Evolutionary conservation across 2,329 filamentous ascomycete species (phyloP).

Genomic region (Scopulariopsis brevicaulis): DNA sequence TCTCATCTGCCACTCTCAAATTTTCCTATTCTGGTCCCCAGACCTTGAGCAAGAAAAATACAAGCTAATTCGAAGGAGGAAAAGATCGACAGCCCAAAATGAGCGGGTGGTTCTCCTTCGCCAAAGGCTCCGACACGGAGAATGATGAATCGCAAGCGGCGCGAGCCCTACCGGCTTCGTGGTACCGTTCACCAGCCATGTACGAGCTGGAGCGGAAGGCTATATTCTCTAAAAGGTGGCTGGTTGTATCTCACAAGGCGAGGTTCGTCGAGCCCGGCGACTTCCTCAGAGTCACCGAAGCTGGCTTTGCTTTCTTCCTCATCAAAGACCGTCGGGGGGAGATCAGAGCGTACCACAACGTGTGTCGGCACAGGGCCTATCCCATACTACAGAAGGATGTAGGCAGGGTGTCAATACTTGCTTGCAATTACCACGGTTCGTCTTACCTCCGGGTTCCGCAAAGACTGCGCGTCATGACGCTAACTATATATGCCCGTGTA

Average conservation of each 20-base stretch:
- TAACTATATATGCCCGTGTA: background rate
- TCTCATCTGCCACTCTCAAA: background rate
- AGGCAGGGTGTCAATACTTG: conserved; percentile 8
- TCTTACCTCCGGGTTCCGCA: background rate
- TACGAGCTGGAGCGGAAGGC: conserved; percentile 26
- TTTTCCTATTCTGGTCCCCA: background rate
- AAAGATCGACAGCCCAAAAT: background rate
- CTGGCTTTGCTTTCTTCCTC: conserved; percentile 12
- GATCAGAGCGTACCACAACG: conserved; percentile 12
- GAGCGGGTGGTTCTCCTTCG: conserved; percentile 6
- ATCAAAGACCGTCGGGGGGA: conserved; percentile 10
- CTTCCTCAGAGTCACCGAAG: conserved; percentile 10
- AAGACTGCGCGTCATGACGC: background rate
- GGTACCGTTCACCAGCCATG: conserved; percentile 17
- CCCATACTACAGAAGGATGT: conserved; percentile 9
- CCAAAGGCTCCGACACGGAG: background rate
- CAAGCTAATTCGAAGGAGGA: no score
- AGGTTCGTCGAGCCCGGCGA: conserved; percentile 10
- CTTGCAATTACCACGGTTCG: conserved; percentile 9
- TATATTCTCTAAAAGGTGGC: conserved; percentile 24
- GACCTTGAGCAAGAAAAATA: no score
- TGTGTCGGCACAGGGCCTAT: conserved; percentile 11
- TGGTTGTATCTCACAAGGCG: conserved; percentile 13
- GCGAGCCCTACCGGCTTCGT: conserved; percentile 12
- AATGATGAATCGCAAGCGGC: conserved; percentile 5